A percentile compares a stretch with the other conserved stretches of the same genome.
Conservation (phyloP, 768 basidiomycete genomes). For the Phaeotremella skinneri region DNA sequence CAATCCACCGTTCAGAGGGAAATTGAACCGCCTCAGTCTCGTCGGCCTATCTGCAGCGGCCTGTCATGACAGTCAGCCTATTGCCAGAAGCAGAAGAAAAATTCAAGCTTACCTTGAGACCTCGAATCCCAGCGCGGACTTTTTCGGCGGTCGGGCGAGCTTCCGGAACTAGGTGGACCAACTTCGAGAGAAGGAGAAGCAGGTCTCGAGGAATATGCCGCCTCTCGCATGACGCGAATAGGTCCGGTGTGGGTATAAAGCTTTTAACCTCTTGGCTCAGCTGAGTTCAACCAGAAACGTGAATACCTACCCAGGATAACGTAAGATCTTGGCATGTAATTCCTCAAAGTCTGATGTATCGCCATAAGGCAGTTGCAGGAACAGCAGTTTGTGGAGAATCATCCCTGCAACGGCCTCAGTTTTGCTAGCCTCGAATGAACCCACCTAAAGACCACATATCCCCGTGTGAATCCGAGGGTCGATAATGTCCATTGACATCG, state of each 20-base stretch:
- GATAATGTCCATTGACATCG: slow-evolving; percentile 62
- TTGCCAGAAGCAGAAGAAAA: not conserved
- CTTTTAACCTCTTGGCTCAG: slow-evolving; percentile 43
- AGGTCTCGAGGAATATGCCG: slow-evolving; percentile 71
- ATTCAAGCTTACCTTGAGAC: slow-evolving; percentile 63
- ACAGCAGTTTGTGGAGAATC: slow-evolving; percentile 89
- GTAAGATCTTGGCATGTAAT: slow-evolving; percentile 69
- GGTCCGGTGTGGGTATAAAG: slow-evolving; percentile 58
- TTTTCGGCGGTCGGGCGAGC: slow-evolving; percentile 71
- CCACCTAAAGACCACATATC: slow-evolving; percentile 93
- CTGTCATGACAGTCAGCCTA: not conserved
- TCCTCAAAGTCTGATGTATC: slow-evolving; percentile 66
- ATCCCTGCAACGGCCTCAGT: slow-evolving; percentile 56
- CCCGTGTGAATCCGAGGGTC: slow-evolving; percentile 76
- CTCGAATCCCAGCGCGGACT: slow-evolving; percentile 65
- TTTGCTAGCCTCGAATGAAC: slow-evolving; percentile 1
- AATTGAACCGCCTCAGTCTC: not conserved
- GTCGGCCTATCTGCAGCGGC: not conserved
- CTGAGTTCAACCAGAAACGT: not conserved
- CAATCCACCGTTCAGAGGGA: slow-evolving; percentile 7
- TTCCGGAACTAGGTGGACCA: slow-evolving; percentile 64
- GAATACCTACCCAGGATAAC: slow-evolving; percentile 66
- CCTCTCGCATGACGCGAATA: slow-evolving; percentile 63
- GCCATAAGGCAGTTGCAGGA: slow-evolving; percentile 81
- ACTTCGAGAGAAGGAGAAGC: slow-evolving; percentile 68